These are phyloP conservation scores for Toxicodendron radicans DNA, from an alignment of 345 rosid genomes.

Conservation along the genomic window DNA sequence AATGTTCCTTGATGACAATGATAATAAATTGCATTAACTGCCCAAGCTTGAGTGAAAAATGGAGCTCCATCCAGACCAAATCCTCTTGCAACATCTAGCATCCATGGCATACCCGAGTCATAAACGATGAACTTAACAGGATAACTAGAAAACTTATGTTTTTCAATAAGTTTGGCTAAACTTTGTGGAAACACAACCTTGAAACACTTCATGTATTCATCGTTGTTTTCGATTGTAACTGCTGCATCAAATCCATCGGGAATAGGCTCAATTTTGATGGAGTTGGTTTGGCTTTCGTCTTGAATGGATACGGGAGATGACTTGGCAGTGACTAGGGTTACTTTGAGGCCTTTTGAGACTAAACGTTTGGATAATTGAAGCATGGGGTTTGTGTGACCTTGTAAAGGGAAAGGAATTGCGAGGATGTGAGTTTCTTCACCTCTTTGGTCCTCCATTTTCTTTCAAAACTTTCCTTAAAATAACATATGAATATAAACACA, in stretches of 20 bases:
- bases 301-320: background rate
- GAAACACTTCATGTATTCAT: background rate
- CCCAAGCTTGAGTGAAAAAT: conserved; percentile 31
- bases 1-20: conserved; percentile 16
- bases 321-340: conserved; percentile 5
- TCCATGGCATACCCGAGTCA: background rate
- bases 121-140: background rate
- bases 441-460: conserved; percentile 9
- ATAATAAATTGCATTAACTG: conserved; percentile 13
- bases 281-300: background rate
- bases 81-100: conserved; percentile 20
- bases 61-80: conserved; percentile 3
- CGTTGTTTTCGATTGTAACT: too few relatives aligned
- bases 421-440: conserved; percentile 8
- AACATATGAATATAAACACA: too few relatives aligned
- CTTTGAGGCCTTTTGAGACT: conserved; percentile 10
- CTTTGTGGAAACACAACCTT: conserved; percentile 25
- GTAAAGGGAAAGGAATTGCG: conserved; percentile 9
- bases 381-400: conserved; percentile 29
- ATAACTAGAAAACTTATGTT: background rate
- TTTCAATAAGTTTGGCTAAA: conserved; percentile 29
- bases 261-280: background rate
- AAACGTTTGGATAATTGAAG: conserved; percentile 23
- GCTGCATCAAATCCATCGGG: conserved; percentile 1
- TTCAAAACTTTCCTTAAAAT: too few relatives aligned